Base-by-base conservation (phyloP, 148 eudicot genomes). In the Fagopyrum homotropicum region DNA sequence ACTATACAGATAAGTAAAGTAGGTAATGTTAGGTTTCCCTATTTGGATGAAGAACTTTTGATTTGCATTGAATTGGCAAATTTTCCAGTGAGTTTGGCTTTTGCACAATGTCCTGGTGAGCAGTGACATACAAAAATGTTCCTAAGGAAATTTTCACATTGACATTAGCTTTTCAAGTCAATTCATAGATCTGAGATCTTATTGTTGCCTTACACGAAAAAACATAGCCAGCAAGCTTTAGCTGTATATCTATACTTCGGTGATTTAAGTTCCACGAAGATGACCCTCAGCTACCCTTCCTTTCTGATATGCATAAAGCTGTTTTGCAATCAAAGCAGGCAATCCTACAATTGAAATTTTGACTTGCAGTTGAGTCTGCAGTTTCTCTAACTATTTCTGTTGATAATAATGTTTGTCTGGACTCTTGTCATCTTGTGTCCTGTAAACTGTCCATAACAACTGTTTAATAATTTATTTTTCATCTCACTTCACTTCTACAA, bases 401-500 rank as follows among this genome's bases (percentile, higher is more conserved):
- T 54, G 57, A 17, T 57, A 29, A 57, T 57, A 57, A 57, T 59
- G 63, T 17, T 9, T 22, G 40, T 14, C 40, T 59, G 6, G 40
- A 19, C 12, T 59, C 40, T 4, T 59, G 26, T 59, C 26, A 22
- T 22, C 35, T 59, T 26, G 40, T 59, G 40, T 59, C 66, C 12
- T 59, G 29, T 59, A 7, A 6, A 59, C 10, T 56, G 29, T 56
- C 61, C 9, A 5, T 59, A 59, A 26, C 66, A 59, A 59, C 66
- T 19, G 29, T 26, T 59, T 22, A 9, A 59, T 59, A 8, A 59
- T 59, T 9, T 7, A 19, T 26, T 59, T 22, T 12, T 59, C 29
- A 11, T 22, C 35, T 78, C 35, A 68, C 69, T 63, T 81, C 26
- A 22, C 30, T 70, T 55, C 19, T 74, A 70, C 74, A 40, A 40